phyloP scores from a whole-genome alignment of 495 filamentous ascomycete species.

The Trichocladium uniseriatum region DNA sequence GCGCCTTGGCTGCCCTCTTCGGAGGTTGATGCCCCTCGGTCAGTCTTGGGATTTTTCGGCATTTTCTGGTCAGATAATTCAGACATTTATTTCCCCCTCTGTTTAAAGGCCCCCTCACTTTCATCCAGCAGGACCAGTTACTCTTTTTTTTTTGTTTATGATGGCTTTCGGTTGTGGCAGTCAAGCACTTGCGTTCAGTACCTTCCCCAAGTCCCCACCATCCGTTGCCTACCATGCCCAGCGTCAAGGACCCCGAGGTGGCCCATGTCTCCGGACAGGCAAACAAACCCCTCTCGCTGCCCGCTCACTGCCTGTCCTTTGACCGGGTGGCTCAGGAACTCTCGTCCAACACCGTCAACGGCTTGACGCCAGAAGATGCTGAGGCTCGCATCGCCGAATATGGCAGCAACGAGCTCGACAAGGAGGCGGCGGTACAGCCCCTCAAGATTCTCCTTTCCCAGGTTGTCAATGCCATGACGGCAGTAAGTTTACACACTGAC shows the following conservation, averaged over 20 bases:
- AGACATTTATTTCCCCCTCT: no score
- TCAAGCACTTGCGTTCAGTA: no score
- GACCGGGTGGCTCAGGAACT: background rate
- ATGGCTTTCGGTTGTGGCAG: no score
- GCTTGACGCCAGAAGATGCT: background rate
- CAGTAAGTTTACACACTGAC: background rate
- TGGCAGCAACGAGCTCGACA: conserved; percentile 1
- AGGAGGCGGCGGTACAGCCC: background rate
- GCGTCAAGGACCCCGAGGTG: background rate
- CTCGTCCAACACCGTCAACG: background rate
- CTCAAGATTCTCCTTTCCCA: conserved; percentile 6
- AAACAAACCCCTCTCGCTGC: background rate
- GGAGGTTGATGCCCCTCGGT: no score
- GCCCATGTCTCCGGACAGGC: conserved; percentile 5
- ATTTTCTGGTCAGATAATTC: no score
- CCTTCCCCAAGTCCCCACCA: no score
- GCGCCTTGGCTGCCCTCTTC: no score
- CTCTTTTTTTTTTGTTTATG: no score
- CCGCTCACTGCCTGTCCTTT: conserved; percentile 4
- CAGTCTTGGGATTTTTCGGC: no score
- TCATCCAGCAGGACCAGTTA: no score
- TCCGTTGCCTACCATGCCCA: no score
- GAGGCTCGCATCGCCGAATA: background rate
- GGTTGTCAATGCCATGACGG: conserved; percentile 3
- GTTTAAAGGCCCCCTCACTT: no score